Base-by-base conservation (phyloP, 2,329 filamentous ascomycete species). In the Sporothrix humicola region DNA sequence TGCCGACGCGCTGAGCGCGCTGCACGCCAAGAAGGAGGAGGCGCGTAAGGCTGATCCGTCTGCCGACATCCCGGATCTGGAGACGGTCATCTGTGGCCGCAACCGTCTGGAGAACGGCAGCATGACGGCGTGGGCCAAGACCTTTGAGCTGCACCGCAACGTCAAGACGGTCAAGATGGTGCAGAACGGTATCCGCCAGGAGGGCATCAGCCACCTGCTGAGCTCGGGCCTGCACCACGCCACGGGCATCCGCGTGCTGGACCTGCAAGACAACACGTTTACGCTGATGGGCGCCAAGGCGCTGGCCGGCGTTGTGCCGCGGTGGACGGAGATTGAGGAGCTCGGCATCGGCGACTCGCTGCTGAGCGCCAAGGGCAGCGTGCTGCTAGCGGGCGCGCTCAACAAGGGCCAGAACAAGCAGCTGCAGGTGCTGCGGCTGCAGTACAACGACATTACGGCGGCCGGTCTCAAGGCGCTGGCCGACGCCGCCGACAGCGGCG, bases 241-340 rank as follows among this genome's bases (percentile, higher is more conserved):
- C 69, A 86, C 85, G 46, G 84, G 86, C 61, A 87, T 99, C 72
- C 86, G 91, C 80, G 88, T 94, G 15, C 84, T 99, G 71, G 96
- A 99, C 84, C 85, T 99, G 75, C 95, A 99, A 82, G 96, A 99
- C 84, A 99, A 99, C 84, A 98, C 96, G 0, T 98, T 98, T 81
- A 98, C 95, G 10, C 82, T 91, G 54, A 86, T 88, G 76, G 96
- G 95, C 31, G 93, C 93, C 44, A 91, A 87, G 78, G 93, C 94
- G 12, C 87, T 99, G 71, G 91, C 93, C 54, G 88, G 87, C 77
- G 93, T 94, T 6, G 87, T 95, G 26, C 86, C 88, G 0, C 87
- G 87, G 73, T 99, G 95, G 95, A 82, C 87, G 0, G 85, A 89
- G 54, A 85, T 99, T 66, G 87, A 89, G 77, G 96, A 98, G 82